Percentiles rank a stretch among this genome's conserved stretches.
Evolutionary conservation across 192 early-diverging fungal species (phyloP).

Genomic region (Coemansia erecta): DNA sequence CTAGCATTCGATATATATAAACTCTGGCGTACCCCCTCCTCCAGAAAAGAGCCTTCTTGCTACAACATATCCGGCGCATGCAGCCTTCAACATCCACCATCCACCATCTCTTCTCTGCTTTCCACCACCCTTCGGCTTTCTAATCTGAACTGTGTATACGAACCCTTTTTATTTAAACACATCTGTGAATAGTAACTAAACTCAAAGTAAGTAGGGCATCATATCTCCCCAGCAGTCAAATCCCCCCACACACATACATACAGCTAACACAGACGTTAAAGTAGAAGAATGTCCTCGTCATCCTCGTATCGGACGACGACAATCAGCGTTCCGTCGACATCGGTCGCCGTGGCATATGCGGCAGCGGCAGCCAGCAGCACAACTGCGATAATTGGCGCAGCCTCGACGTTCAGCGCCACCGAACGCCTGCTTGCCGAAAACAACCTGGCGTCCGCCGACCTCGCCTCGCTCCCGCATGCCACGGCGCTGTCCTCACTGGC

Average conservation of each 20-base stretch:
- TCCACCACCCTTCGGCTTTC: too few species aligned
- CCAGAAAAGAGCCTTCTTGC: too few species aligned
- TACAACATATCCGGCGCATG: too few species aligned
- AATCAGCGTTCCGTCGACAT: constrained; percentile 19
- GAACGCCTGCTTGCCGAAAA: constrained; percentile 14
- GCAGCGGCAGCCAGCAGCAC: constrained; percentile 21
- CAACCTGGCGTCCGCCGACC: neutral
- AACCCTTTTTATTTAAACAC: too few species aligned
- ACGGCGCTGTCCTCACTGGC: constrained; percentile 20
- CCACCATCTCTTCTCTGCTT: too few species aligned
- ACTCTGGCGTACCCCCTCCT: too few species aligned
- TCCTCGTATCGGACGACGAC: constrained; percentile 17
- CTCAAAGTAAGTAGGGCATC: neutral
- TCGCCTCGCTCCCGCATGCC: constrained; percentile 21
- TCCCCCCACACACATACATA: constrained; percentile 3
- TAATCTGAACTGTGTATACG: too few species aligned
- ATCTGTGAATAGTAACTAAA: constrained; percentile 6
- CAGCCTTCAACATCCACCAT: too few species aligned
- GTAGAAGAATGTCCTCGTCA: constrained; percentile 24
- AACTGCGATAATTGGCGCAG: constrained; percentile 11
- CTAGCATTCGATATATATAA: too few species aligned
- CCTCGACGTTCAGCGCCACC: neutral
- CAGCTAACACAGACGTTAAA: too few species aligned
- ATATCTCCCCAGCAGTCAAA: too few species aligned
- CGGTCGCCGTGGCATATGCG: constrained; percentile 37